Evolutionary conservation across 495 filamentous ascomycete species (phyloP), one percentile per base, ranked within the genome.

Genomic region (Hypoxylon subgilvum): DNA sequence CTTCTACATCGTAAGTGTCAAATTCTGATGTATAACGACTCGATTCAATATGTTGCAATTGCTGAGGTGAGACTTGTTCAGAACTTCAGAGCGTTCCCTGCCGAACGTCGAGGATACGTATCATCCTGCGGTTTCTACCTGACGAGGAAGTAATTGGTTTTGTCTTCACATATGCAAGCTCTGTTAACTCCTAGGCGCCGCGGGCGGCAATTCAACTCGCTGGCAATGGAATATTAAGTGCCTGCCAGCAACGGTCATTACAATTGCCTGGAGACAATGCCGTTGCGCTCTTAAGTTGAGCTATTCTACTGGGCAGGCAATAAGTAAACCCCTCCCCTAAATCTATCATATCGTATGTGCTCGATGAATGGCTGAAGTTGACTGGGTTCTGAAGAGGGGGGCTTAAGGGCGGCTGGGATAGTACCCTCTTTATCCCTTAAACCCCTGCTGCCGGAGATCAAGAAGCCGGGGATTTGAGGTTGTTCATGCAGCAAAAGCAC

Each of bases 401-500:
- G 43, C 3, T 10, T 3, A 19, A 35, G 18, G 30, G 34, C n/a
- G 23, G 31, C 16, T 12, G 31, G 44, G 28, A 25, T 49, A 39
- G n/a, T 51, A 38, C 32, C 34, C 40, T 39, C 35, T 45, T 41
- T 46, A 46, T 44, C 22, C 42, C 31, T 39, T 22, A 23, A 9
- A 55, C 34, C 62, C 62, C 51, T 65, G 57, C 14, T 13, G 10
- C 2, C 44, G 18, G 49, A 54, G 48, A 32, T 42, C 21, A 12
- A 38, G 22, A 21, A 35, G 19, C 44, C 38, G 44, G 57, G 54
- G 48, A 34, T 35, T 19, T 58, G 43, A 54, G 38, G 51, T 42
- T 58, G 40, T 32, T 64, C 32, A 55, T 64, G 61, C 61, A 64
- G 61, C 39, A 41, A 50, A 58, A 40, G 25, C 50, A 55, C 54